phyloP scores from a whole-genome alignment of 2,329 filamentous ascomycete species.

The Acrocalymma vagum region DNA sequence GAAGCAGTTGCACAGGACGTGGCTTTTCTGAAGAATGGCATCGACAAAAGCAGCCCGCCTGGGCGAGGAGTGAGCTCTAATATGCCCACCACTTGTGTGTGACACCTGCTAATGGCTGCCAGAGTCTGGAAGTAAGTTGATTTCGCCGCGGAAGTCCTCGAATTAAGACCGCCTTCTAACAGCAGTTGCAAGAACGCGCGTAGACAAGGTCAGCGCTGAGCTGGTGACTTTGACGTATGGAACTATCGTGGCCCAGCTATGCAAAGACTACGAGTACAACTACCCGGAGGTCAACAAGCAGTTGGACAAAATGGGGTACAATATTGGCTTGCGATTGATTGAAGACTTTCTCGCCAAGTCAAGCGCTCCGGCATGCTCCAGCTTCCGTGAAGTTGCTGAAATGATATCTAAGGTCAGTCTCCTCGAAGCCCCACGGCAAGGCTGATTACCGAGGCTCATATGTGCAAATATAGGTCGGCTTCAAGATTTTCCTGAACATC shows the following conservation, averaged over 20 bases:
- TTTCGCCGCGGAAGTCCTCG: constrained; percentile 13
- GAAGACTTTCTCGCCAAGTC: constrained; percentile 98
- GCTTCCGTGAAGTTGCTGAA: constrained; percentile 95
- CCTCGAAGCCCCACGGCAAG: background rate
- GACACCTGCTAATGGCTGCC: constrained; percentile 45
- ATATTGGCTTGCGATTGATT: constrained; percentile 93
- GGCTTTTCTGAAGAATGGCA: constrained; percentile 49
- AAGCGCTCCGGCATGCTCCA: constrained; percentile 85
- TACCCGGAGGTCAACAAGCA: constrained; percentile 97
- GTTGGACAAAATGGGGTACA: constrained; percentile 98
- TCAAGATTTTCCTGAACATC: constrained; percentile 99
- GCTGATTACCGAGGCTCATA: constrained; percentile 11
- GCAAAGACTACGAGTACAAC: constrained; percentile 94
- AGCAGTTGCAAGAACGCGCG: constrained; percentile 77
- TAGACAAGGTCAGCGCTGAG: constrained; percentile 98
- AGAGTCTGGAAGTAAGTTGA: constrained; percentile 91
- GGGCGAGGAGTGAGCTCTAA: constrained; percentile 74
- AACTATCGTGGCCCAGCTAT: constrained; percentile 95
- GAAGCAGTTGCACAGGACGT: background rate
- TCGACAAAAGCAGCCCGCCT: constrained; percentile 73
- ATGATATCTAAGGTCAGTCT: constrained; percentile 84
- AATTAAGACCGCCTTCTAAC: constrained; percentile 31
- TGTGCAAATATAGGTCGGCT: constrained; percentile 74
- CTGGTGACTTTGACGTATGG: constrained; percentile 97
- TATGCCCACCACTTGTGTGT: constrained; percentile 21